Evolutionary conservation across 2,329 filamentous ascomycete genomes (phyloP).

Genomic region (Sphaerulina populicola): DNA sequence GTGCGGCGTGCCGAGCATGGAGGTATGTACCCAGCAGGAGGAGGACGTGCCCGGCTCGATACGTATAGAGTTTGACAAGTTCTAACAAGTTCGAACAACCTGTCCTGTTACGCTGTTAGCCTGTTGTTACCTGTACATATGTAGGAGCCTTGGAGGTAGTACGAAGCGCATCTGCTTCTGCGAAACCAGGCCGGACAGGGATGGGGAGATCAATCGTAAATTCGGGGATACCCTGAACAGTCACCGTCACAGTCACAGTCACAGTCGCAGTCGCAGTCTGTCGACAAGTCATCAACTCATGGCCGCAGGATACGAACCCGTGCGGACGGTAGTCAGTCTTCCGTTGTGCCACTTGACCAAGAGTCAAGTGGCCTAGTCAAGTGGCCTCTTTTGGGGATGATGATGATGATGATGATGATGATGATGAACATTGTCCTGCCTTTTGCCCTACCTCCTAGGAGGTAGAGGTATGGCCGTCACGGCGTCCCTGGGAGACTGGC

Average conservation of each 20-base stretch:
- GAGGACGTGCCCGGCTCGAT: background rate
- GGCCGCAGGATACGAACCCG: constrained; percentile 1
- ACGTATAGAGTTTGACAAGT: too few relatives aligned
- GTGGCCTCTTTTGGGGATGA: background rate
- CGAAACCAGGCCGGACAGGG: background rate
- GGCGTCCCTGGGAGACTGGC: too few relatives aligned
- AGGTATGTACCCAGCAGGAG: background rate
- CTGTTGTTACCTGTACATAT: too few relatives aligned
- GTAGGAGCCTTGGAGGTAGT: too few relatives aligned
- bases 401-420: background rate
- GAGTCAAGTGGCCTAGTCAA: too few relatives aligned
- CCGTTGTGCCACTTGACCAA: background rate
- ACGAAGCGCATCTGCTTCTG: constrained; percentile 1
- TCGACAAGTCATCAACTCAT: background rate
- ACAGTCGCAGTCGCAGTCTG: too few relatives aligned
- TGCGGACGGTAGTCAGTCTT: constrained; percentile 5
- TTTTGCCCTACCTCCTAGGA: too few relatives aligned
- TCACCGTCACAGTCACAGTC: background rate
- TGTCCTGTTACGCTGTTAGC: too few relatives aligned
- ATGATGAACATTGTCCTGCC: too few relatives aligned
- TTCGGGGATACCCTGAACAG: background rate
- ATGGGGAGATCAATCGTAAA: constrained; percentile 6
- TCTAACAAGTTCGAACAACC: background rate
- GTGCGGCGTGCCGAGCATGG: background rate
- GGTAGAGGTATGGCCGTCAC: too few relatives aligned